Evolutionary conservation across 306 rosid genomes (phyloP), one percentile per base, ranked within the genome.

Genomic region (Myrica gale): DNA sequence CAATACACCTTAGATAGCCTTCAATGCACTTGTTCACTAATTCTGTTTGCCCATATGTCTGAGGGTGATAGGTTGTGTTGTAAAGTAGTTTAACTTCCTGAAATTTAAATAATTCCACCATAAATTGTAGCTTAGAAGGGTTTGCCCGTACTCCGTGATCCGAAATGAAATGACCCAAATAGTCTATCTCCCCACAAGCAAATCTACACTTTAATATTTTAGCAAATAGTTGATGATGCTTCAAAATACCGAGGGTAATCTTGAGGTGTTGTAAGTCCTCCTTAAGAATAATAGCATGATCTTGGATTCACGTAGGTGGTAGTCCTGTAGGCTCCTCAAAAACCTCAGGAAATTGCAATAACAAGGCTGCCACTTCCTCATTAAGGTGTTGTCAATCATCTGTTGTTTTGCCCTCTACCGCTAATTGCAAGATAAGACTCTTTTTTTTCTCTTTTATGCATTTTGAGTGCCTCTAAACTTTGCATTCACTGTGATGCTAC

Each of bases 311-410:
- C 0, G 0, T 1, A 0, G 61, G 50, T 1, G 61, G 61, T 55
- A 55, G n/a, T 2, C 15, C 6, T 0, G 7, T 23, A 26, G 15
- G 39, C 9, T 0, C 12, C 1, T 3, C 12, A 21, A 57, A 57
- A 2, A 57, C 0, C 1, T 3, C 3, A 1, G 0, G 0, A 21
- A 20, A 57, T 21, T 20, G 0, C 7, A 7, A 2, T 15, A 66
- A 9, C 0, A 12, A 1, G 1, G 5, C 1, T 50, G 0, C 0
- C 3, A 10, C 16, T 0, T 3, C 4, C 5, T 3, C 16, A 10
- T 13, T 13, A 50, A 1, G n/a, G 1, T 2, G 5, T 0, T 0
- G n/a, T n/a, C n/a, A n/a, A n/a, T 3, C 5, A 3, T 2, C 16
- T 9, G 2, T 1, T 44, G 47, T 5, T 5, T 7, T 44, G 5